Base-by-base conservation (phyloP, 2,329 filamentous ascomycete genomes). In the Acephala macrosclerotiorum region DNA sequence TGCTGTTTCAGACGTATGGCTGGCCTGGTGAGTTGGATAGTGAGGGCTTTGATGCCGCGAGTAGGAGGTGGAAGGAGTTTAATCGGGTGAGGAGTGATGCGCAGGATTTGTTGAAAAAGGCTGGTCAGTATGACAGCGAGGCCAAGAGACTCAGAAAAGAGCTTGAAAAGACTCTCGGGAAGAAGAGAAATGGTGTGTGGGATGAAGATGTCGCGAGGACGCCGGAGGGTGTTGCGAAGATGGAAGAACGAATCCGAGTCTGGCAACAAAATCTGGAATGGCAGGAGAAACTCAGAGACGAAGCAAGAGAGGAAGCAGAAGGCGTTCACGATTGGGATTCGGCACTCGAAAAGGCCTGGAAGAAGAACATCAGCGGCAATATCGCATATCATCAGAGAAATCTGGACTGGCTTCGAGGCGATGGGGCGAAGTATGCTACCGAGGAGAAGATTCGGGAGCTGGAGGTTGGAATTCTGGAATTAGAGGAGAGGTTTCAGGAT, bases 1-100 rank as follows among this genome's bases (percentile, higher is more conserved):
- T 53, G 11, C 45, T 67, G 22, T 67, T 61, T 59, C 38, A 53
- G 51, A 47, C 45, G 42, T 64, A 63, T 45, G 65, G 65, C 12
- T 67, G 65, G 62, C 61, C 61, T 29, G 58, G 61, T 12, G 51
- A 62, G 3, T 62, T 66, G 33, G 45, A 66, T 56, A 60, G 40
- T 4, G 35, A 49, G 5, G 53, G 20, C 1, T 66, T 66, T 56
- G 64, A 66, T 55, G 59, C 51, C 20, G 64, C 59, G 6, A 56
- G 49, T 22, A 22, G 61, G n/a, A 58, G 64, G 35, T 66, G 58
- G 47, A 42, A 51, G n/a, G 60, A 61, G n/a, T 66, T 66, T 35
- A 33, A 29, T 20, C 58, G 53, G 16, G 55, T 66, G 3, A 51
- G 59, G 16, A 16, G 36, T 4, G 53, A 56, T 8, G 56, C 51